Evolutionary conservation across 257 asterid species (phyloP).

Genomic region (Forsythia suspensa): DNA sequence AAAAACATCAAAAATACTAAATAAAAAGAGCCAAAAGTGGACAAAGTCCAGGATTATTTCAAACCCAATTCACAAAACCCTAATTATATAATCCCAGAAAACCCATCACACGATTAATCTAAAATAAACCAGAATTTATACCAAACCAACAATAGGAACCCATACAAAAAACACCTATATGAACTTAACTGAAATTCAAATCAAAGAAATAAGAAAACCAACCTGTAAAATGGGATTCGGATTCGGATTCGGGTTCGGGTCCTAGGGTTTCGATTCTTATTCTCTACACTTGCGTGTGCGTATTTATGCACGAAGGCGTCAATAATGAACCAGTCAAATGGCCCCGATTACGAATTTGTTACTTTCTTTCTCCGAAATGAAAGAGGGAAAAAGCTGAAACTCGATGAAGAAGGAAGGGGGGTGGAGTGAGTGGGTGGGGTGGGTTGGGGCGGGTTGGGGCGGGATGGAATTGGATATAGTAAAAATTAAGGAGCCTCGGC

Average conservation of each 20-base stretch:
- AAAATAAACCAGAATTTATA: background rate
- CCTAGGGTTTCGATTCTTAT: conserved; percentile 39
- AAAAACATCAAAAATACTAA: background rate
- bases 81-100: conserved; percentile 10
- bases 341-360: background rate
- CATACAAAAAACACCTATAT: conserved; percentile 5
- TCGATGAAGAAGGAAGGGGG: background rate
- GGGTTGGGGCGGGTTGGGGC: no score
- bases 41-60: background rate
- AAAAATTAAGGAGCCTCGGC: background rate
- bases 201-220: conserved; percentile 21
- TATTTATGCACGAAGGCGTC: background rate
- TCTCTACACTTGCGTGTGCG: background rate
- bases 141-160: conserved; percentile 13
- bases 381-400: background rate
- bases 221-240: conserved; percentile 33
- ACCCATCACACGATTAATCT: conserved; percentile 19
- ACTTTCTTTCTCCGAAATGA: background rate
- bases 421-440: background rate
- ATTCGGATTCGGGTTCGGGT: conserved; percentile 10
- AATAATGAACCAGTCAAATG: background rate
- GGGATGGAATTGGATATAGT: background rate
- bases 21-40: background rate
- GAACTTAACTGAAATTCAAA: conserved; percentile 7
- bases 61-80: conserved; percentile 6